Base-by-base conservation (phyloP, 2,329 filamentous ascomycete species). In the Clonostachys rosea region DNA sequence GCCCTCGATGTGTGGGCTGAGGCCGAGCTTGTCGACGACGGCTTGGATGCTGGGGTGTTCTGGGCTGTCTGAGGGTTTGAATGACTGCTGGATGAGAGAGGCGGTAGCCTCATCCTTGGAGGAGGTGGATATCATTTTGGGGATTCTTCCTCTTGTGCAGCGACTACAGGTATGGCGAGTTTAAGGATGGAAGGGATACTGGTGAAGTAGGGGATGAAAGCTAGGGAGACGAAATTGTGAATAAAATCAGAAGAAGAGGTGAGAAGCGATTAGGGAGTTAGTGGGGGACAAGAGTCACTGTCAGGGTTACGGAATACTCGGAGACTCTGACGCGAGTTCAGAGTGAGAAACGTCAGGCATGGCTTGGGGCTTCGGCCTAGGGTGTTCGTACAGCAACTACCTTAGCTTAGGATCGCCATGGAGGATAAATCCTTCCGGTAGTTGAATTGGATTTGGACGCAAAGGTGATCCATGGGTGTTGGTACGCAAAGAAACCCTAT, bases 1-100 rank as follows among this genome's bases (percentile, higher is more conserved):
- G 45, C 83, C 83, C 65, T 86, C 82, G 40, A 80, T 72, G 61
- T 87, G 81, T 9, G 71, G 66, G 43, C 67, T 58, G 24, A 85
- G 70, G 18, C 65, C 55, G 43, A 86, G 71, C 17, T 65, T 45
- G 11, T 49, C 49, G 48, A 63, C 53, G n/a, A 49, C 43, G 36
- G 49, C 47, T 7, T 47, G 50, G 5, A 56, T 49, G 16, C 34
- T 11, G 9, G 47, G 9, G 52, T 40, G 20, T 34, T 57, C 54
- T 18, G 42, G 24, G 41, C 36, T 6, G 47, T 40, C 17, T 36
- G 40, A 47, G 35, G 50, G 47, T 17, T 45, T 34, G 42, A 50
- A 46, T 42, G 20, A 17, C 24, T 34, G 44, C 5, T 46, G n/a
- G 40, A 49, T 8, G 47, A 34, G 36, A 30, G 42, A 42, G 45